Percentiles rank a stretch among this genome's conserved stretches.
These are phyloP conservation scores for Hypoxylon trugodes DNA, from an alignment of 495 filamentous ascomycete species.

Conservation along the genomic window DNA sequence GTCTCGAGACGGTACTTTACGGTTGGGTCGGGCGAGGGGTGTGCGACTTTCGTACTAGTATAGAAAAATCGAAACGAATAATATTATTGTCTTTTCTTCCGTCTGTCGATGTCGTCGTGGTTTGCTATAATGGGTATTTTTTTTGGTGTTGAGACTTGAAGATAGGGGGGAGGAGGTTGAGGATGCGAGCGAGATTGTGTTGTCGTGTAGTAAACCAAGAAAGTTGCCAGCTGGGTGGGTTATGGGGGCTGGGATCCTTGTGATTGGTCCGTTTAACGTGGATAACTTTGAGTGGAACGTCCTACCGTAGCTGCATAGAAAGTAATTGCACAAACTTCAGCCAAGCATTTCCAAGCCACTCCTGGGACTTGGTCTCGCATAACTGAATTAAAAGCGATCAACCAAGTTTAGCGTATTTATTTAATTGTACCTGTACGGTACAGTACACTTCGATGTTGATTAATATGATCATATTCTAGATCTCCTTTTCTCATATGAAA, in stretches of 20 bases:
- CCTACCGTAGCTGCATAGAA: too few relatives aligned
- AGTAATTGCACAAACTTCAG: slow-evolving; percentile 32
- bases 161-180: slow-evolving; percentile 27
- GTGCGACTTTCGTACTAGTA: slow-evolving; percentile 3
- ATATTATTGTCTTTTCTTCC: background rate
- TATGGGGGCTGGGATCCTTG: slow-evolving; percentile 3
- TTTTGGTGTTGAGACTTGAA: slow-evolving; percentile 5
- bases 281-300: slow-evolving; percentile 24
- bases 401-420: slow-evolving; percentile 7
- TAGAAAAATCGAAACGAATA: slow-evolving; percentile 2
- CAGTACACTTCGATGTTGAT: background rate
- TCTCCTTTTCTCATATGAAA: background rate
- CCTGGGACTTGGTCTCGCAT: slow-evolving; percentile 14
- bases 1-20: slow-evolving; percentile 12
- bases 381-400: slow-evolving; percentile 12
- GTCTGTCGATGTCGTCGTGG: slow-evolving; percentile 11
- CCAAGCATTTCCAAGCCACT: too few relatives aligned
- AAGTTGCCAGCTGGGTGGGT: slow-evolving; percentile 39
- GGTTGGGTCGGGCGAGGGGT: slow-evolving; percentile 30
- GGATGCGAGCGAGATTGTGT: slow-evolving; percentile 33
- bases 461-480: background rate
- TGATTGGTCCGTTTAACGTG: slow-evolving; percentile 30
- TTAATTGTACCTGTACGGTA: background rate
- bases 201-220: slow-evolving; percentile 36
- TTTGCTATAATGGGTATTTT: slow-evolving; percentile 21